Evolutionary conservation across 331 rosid species (phyloP).

Genomic region (Pyrus hybrid): DNA sequence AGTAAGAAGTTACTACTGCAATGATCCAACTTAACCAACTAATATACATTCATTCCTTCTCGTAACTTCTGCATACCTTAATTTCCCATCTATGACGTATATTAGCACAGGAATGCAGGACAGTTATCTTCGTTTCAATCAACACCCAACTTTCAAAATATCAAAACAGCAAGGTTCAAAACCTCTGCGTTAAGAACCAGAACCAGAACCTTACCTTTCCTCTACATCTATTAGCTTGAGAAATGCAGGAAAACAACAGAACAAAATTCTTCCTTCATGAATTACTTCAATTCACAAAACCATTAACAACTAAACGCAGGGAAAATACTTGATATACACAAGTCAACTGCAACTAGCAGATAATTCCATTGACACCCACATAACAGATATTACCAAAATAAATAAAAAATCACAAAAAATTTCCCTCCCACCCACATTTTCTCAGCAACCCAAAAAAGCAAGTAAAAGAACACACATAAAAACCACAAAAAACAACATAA

Average conservation of each 20-base stretch:
- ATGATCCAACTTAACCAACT: neutral
- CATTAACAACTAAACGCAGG: neutral
- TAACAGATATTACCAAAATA: neutral
- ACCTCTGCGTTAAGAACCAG: neutral
- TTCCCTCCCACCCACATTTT: conserved; percentile 4
- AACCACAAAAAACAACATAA: neutral
- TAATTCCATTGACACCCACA: neutral
- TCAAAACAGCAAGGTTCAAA: neutral
- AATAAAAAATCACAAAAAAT: neutral
- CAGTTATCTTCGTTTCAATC: neutral
- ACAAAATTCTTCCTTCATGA: neutral
- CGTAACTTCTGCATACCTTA: neutral
- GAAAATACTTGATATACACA: neutral
- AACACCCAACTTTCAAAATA: neutral
- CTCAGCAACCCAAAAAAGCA: neutral
- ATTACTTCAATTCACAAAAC: neutral
- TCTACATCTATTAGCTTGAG: neutral
- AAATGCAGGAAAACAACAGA: neutral
- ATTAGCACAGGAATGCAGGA: neutral
- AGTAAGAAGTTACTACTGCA: neutral
- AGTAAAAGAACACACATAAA: neutral
- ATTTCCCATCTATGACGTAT: neutral
- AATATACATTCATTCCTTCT: neutral
- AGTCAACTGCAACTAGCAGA: neutral
- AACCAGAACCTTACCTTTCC: neutral